These are phyloP conservation scores for Spinacia oleracea DNA, from an alignment of 179 eudicot genomes.

Conservation along the genomic window DNA sequence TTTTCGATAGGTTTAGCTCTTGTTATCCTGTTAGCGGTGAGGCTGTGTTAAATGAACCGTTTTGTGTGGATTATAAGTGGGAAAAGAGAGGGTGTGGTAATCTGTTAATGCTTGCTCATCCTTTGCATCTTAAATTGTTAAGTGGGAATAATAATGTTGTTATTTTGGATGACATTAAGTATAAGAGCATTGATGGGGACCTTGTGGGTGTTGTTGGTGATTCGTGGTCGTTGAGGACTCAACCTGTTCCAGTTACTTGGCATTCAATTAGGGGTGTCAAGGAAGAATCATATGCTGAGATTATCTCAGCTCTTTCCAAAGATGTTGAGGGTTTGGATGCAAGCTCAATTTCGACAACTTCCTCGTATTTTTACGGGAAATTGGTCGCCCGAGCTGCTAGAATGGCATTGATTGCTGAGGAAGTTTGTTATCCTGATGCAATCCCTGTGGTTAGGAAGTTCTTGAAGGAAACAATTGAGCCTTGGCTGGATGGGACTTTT, in stretches of 20 bases:
- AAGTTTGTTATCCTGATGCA: slow-evolving; percentile 54
- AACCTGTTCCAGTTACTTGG: slow-evolving; percentile 74
- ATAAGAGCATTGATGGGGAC: slow-evolving; percentile 83
- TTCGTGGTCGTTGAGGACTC: slow-evolving; percentile 67
- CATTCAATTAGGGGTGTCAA: slow-evolving; percentile 63
- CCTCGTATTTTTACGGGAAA: slow-evolving; percentile 81
- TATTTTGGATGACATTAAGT: slow-evolving; percentile 66
- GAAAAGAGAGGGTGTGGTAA: slow-evolving; percentile 79
- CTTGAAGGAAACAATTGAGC: slow-evolving; percentile 69
- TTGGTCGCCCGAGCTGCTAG: slow-evolving; percentile 85
- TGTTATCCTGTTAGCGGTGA: slow-evolving; percentile 73
- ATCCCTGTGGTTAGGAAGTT: slow-evolving; percentile 56
- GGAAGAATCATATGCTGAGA: slow-evolving; percentile 54
- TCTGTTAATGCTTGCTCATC: slow-evolving; percentile 80
- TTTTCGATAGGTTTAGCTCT: slow-evolving; percentile 61
- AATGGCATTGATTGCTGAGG: slow-evolving; percentile 86
- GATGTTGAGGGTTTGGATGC: slow-evolving; percentile 61
- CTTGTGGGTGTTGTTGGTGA: slow-evolving; percentile 93
- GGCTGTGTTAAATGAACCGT: slow-evolving; percentile 56
- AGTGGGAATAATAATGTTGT: slow-evolving; percentile 27
- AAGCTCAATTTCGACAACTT: slow-evolving; percentile 48
- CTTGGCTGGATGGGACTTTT: slow-evolving; percentile 83
- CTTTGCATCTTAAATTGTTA: slow-evolving; percentile 65
- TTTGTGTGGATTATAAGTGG: slow-evolving; percentile 68
- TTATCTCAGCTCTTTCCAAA: slow-evolving; percentile 50